A percentile compares a stretch with the other conserved stretches of the same genome.
Evolutionary conservation across 2,329 filamentous ascomycete genomes (phyloP).

Genomic region (Graphilbum fragrans): DNA sequence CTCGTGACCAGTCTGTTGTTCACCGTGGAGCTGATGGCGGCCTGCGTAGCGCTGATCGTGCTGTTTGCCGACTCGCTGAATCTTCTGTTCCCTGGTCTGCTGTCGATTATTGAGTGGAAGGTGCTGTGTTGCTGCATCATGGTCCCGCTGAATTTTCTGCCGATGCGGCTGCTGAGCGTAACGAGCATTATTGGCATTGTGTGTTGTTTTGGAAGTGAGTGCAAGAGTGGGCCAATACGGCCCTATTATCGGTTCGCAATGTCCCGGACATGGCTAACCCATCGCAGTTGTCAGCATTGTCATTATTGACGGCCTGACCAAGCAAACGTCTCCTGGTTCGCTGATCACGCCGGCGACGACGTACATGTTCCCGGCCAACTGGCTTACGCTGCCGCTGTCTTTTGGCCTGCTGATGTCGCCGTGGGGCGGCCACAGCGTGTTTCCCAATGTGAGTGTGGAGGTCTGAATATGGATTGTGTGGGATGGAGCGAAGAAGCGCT

Average conservation of each 20-base stretch:
- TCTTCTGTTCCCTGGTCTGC: conserved; percentile 59
- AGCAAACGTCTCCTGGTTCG: conserved; percentile 67
- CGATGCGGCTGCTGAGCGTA: conserved; percentile 72
- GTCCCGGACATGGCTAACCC: neutral
- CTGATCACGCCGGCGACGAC: conserved; percentile 69
- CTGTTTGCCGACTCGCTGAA: conserved; percentile 88
- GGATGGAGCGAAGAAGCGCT: too few species aligned
- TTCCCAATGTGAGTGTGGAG: conserved; percentile 59
- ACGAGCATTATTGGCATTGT: conserved; percentile 90
- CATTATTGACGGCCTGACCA: conserved; percentile 75
- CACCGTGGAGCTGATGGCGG: conserved; percentile 73
- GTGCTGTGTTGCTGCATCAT: conserved; percentile 67
- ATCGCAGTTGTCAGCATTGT: conserved; percentile 69
- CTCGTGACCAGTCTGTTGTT: conserved; percentile 77
- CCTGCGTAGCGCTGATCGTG: conserved; percentile 80
- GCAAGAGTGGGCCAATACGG: too few species aligned
- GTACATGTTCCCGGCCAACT: conserved; percentile 73
- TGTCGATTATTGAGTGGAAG: conserved; percentile 67
- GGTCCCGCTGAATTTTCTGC: conserved; percentile 73
- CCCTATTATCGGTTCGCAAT: neutral
- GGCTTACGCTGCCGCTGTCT: conserved; percentile 75
- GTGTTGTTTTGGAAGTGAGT: conserved; percentile 76
- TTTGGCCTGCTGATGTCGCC: conserved; percentile 81
- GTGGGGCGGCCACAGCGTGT: conserved; percentile 54
- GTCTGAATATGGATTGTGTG: too few species aligned